Evolutionary conservation across 75 land plant species (phyloP).

Genomic region (Isoetes taiwanensis): DNA sequence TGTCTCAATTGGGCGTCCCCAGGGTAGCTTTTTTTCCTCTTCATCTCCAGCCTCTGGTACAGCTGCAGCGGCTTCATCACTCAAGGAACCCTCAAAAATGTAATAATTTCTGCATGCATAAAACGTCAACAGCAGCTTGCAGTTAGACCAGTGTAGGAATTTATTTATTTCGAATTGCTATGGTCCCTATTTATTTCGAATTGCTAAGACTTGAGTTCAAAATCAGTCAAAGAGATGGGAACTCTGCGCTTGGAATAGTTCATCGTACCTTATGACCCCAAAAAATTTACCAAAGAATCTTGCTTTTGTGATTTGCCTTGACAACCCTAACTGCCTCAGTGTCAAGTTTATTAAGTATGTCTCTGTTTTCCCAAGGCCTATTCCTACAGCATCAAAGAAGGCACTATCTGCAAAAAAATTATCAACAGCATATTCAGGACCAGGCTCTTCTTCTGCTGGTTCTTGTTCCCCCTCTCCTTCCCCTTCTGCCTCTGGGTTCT

Average conservation of each 20-base stretch:
- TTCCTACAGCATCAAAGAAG: slow-evolving; percentile 25
- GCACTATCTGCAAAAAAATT: slow-evolving; percentile 23
- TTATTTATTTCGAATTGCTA: too few relatives aligned
- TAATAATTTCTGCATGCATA: slow-evolving; percentile 22
- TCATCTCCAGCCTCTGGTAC: slow-evolving; percentile 12
- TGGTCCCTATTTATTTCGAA: too few relatives aligned
- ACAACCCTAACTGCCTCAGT: slow-evolving; percentile 17
- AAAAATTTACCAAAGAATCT: slow-evolving; percentile 34
- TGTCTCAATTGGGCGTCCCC: slow-evolving; percentile 24
- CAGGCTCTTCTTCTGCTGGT: slow-evolving; percentile 12
- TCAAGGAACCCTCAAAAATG: slow-evolving; percentile 24
- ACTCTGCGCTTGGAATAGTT: neutral
- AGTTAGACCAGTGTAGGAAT: too few relatives aligned
- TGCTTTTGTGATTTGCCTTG: slow-evolving; percentile 15
- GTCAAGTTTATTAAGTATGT: slow-evolving; percentile 21
- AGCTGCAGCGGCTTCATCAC: slow-evolving; percentile 11
- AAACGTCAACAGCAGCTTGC: neutral
- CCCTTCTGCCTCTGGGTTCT: slow-evolving; percentile 16
- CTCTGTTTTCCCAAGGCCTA: slow-evolving; percentile 25
- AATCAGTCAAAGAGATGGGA: neutral
- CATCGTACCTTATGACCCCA: slow-evolving; percentile 20
- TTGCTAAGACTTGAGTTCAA: too few relatives aligned
- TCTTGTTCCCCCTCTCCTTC: slow-evolving; percentile 17
- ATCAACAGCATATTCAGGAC: slow-evolving; percentile 17
- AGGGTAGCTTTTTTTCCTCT: slow-evolving; percentile 13